Evolutionary conservation across 345 rosid genomes (phyloP), one percentile per base, ranked within the genome.

Genomic region (Brassica cretica): DNA sequence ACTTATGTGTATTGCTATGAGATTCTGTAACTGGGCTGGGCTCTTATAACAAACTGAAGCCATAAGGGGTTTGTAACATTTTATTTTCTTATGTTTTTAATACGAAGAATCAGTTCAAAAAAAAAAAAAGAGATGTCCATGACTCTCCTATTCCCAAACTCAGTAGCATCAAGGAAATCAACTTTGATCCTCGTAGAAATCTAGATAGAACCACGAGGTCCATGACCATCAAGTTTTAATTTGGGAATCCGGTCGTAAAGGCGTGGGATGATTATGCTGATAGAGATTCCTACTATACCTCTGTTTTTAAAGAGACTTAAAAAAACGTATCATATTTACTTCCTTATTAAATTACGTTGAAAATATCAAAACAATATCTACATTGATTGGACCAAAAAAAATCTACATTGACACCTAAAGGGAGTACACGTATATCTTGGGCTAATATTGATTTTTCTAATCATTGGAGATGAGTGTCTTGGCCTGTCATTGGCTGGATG

Each of bases 391-490:
- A n/a, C 11, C n/a, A 8, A 64, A 51, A 35, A 21, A 59, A 37
- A 33, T 75, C 3, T 44, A 14, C 59, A 65, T 12, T 67, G 67
- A 39, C 24, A 74, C 49, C 46, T n/a, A 58, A 29, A 16, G 37
- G 4, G 3, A 70, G 29, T 44, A 25, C 7, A 21, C 8, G 56
- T 49, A 49, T 49, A 49, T 5, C 56, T 72, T 46, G 68, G 35
- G 8, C 5, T 10, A 44, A 58, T 66, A 66, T 49, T 73, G 64
- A 61, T 21, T 78, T 66, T 46, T 67, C 16, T 55, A 73, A 73
- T 72, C 77, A 74, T 69, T 63, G 55, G 61, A 69, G 66, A 74
- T 69, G 61, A 68, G 64, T 64, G 75, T 64, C 55, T 21, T 53
- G 29, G n/a, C 61, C 15, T 74, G 11, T 74, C 33, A 70, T 70